Evolutionary conservation across 2,329 filamentous ascomycete genomes (phyloP), one percentile per base, ranked within the genome.

Genomic region (Fusarium piperis): DNA sequence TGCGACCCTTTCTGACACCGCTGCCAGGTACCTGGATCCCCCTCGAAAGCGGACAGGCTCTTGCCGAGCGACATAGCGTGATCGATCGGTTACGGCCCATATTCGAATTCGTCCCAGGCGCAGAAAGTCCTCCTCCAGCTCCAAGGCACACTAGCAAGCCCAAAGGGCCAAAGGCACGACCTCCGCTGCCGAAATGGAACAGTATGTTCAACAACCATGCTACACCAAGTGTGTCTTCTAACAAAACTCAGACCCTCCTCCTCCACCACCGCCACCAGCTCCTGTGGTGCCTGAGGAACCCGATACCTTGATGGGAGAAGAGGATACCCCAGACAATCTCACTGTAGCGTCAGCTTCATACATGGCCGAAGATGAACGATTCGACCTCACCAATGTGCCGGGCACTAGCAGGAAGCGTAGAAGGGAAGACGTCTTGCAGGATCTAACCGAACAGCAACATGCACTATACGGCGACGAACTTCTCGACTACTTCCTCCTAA

Each of bases 401-500:
- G 89, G 84, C n/a, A 86, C 86, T 26, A 87, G 88, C 70, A 84
- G 88, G 67, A 97, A 97, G 83, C 90, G 95, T 67, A 97, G 97
- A 84, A 88, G 94, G 23, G 88, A 91, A 62, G 91, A 89, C 71
- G 80, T 84, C 44, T 81, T 88, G 84, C 82, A 92, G 84, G 84
- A 90, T 79, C 77, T 89, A 67, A 90, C 89, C 9, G 93, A 97
- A 72, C 93, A 95, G 78, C 92, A 96, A 74, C 95, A 98, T 80
- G 92, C 93, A 30, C 86, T 97, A 26, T 99, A 97, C 82, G 94
- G 94, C 16, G 96, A 99, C 73, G 93, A 96, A 75, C 88, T 99
- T 28, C 86, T 99, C 36, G 96, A 99, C 81, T 99, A 98, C 83
- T 99, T 98, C 78, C 92, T 98, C 83, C 91, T 95, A 48, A 90